Percentiles rank a stretch among this genome's conserved stretches.
These are phyloP conservation scores for Thermothelomyces thermophilus DNA, from an alignment of 2,329 filamentous ascomycete genomes.

Conservation along the genomic window DNA sequence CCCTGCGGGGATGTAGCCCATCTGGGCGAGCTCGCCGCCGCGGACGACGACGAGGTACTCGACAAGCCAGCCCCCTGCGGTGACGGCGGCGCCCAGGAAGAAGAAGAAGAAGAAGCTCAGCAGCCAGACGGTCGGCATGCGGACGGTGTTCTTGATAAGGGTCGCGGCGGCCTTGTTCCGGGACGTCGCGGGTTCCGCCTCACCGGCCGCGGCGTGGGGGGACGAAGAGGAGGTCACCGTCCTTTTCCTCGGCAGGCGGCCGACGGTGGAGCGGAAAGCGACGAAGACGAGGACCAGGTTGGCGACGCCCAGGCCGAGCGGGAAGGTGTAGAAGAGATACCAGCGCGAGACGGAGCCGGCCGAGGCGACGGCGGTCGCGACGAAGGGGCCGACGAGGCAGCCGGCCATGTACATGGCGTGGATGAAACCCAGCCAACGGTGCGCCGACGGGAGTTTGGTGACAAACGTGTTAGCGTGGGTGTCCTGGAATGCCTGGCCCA, in stretches of 20 bases:
- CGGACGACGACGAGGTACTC: slow-evolving; percentile 58
- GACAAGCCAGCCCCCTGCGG: slow-evolving; percentile 56
- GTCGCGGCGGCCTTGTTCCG: slow-evolving; percentile 29
- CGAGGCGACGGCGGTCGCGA: slow-evolving; percentile 44
- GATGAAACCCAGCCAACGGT: slow-evolving; percentile 57
- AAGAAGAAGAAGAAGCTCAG: slow-evolving; percentile 60
- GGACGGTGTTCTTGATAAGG: slow-evolving; percentile 41
- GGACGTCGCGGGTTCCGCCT: neutral
- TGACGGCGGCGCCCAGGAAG: slow-evolving; percentile 49
- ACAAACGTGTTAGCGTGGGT: slow-evolving; percentile 58
- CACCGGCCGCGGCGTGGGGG: neutral
- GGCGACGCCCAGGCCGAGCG: slow-evolving; percentile 44
- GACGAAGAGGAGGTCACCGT: neutral
- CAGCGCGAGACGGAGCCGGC: slow-evolving; percentile 34
- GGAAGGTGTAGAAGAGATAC: slow-evolving; percentile 51
- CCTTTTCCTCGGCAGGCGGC: neutral
- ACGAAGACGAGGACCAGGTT: slow-evolving; percentile 43
- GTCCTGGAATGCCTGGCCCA: slow-evolving; percentile 59
- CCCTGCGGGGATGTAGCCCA: slow-evolving; percentile 57
- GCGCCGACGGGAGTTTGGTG: slow-evolving; percentile 36
- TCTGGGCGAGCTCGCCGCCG: slow-evolving; percentile 46
- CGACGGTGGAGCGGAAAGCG: slow-evolving; percentile 36
- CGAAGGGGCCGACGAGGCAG: slow-evolving; percentile 50
- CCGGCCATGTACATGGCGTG: slow-evolving; percentile 57
- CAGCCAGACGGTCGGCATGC: slow-evolving; percentile 46